Base-by-base conservation (phyloP, 75 land plant genomes). In the Larix kaempferi region DNA sequence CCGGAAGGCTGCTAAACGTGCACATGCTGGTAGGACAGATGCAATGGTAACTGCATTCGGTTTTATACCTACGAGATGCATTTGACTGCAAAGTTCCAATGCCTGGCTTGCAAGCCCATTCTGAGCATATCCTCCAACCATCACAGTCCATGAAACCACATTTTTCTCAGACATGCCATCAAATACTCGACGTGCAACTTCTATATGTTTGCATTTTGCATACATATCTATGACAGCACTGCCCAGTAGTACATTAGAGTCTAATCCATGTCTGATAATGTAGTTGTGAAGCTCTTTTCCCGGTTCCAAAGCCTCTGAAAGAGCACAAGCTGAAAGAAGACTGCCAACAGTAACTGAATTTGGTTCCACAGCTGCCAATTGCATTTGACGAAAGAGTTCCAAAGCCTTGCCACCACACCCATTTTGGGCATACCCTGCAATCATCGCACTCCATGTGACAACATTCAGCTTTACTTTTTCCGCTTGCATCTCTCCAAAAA, bases 371-470 rank as follows among this genome's bases (percentile, higher is more conserved):
- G 85, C 91, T 3, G 58, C 71, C 44, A n/a, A 13, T 41, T 79
- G 83, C 89, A 90, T 85, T 74, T 82, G 81, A 59, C 81, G 72
- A 49, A 90, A 85, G 59, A 85, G 76, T 35, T 88, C 82, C 26
- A 88, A 44, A 65, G 93, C 90, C 57, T 86, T 85, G 2, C 71
- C 74, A 74, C 82, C 92, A 74, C 78, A 80, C 57, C 90, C 92
- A 76, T 90, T 85, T 55, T 90, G 89, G 4, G 85, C 76, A 62
- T 86, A 88, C 66, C 84, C 78, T 72, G 93, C 87, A 23, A 90
- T 82, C 66, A 88, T 80, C 12, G 92, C 79, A 13, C 89, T 90
- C 92, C 92, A 87, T 19, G 92, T 87, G 1, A 90, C 84, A 62
- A 87, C 86, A 82, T 82, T 90, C 73, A 88, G 35, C 44, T 74